Percentiles rank a stretch among this genome's conserved stretches.
Conservation (phyloP, 1,284 basidiomycete species). For the Xerocomus nothofagi region DNA sequence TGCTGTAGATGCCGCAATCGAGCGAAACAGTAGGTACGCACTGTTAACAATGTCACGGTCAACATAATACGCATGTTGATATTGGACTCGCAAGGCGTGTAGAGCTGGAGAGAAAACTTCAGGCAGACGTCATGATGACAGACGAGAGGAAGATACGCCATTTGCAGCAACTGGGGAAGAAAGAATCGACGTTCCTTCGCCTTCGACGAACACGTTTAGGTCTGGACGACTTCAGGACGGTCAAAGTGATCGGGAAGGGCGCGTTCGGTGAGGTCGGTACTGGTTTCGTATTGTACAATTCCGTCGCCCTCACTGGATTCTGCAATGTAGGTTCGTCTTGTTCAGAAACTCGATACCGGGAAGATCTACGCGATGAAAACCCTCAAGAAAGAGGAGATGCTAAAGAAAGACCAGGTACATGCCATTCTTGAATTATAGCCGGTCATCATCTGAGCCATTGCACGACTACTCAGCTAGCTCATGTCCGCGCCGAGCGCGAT, state of each 20-base stretch:
- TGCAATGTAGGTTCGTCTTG: constrained; percentile 76
- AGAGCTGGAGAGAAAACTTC: constrained; percentile 79
- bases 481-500: constrained; percentile 82
- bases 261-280: constrained; percentile 83
- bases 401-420: constrained; percentile 95
- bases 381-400: constrained; percentile 97
- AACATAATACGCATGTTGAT: constrained; percentile 6
- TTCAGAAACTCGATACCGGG: constrained; percentile 95
- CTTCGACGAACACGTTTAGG: constrained; percentile 84
- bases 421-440: not conserved
- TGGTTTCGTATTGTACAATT: not conserved
- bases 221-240: constrained; percentile 84
- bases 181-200: constrained; percentile 82
- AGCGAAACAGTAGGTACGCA: constrained; percentile 78
- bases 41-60: not conserved
- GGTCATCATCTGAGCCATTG: constrained; percentile 33
- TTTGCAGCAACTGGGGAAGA: constrained; percentile 76
- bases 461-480: constrained; percentile 72
- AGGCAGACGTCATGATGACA: constrained; percentile 58
- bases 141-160: constrained; percentile 83
- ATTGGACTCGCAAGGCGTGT: constrained; percentile 58
- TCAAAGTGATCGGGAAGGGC: constrained; percentile 95
- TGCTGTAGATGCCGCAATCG: constrained; percentile 88
- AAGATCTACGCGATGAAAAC: constrained; percentile 99
- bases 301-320: constrained; percentile 54